Base-by-base conservation (phyloP, 148 eudicot genomes). In the Linanthus parryae region DNA sequence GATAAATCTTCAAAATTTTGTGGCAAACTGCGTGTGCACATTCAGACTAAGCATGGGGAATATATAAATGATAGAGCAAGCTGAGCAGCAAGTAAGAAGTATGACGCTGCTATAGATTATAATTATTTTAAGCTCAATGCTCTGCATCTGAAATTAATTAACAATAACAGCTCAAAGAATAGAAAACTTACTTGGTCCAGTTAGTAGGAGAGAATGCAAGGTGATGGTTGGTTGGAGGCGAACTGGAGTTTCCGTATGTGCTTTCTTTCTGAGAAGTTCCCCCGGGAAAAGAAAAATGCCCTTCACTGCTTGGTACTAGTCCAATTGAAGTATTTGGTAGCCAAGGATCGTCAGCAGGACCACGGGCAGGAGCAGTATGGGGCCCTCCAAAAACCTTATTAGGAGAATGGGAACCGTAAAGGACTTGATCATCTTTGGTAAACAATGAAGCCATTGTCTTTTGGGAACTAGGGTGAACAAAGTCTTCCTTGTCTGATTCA, bases 361-460 rank as follows among this genome's bases (percentile, higher is more conserved):
- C 71, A 69, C 78, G 68, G 48, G 61, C 40, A 55, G 81, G 45
- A 41, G 56, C 44, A 62, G 63, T 66, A 57, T 41, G 48, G 68
- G 63, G 74, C 54, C 81, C 81, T 48, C 58, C 58, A 26, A 66
- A 60, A 48, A 47, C 60, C 44, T 70, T 65, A 38, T 67, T 76
- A 52, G 80, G 71, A 57, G 90, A 64, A 38, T 59, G 72, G 27
- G 76, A 37, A 45, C 80, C 78, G 44, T 80, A 60, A 66, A 53
- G 57, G 48, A 48, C 51, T 61, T 69, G 73, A 51, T 73, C 77
- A 66, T 84, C 90, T 28, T 55, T 84, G 42, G 94, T 59, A 60
- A 92, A 87, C 52, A 87, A 71, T 2, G 96, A 92, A 28, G 81
- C 83, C 86, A 79, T 84, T 22, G 86, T 81, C 56, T 60, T 86